Percentiles rank a stretch among this genome's conserved stretches.
Evolutionary conservation across 2,329 filamentous ascomycete species (phyloP).

Genomic region (Cryoendolithus antarcticus): DNA sequence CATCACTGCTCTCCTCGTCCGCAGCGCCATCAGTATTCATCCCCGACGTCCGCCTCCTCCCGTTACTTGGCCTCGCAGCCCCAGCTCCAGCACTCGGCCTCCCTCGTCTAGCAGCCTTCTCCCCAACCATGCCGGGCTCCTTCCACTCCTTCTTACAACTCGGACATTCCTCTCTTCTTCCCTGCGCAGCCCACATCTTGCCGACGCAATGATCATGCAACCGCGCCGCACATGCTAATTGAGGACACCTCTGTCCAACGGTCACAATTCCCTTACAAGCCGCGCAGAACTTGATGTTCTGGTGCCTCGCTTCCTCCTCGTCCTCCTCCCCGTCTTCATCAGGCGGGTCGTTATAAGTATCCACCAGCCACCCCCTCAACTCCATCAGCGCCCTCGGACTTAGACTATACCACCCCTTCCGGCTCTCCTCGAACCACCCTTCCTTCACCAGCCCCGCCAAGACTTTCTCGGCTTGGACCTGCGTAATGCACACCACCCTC

Average conservation of each 20-base stretch:
- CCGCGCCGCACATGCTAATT: conserved; percentile 47
- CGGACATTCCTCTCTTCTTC: conserved; percentile 51
- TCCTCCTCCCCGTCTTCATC: conserved; percentile 40
- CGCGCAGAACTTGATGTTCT: conserved; percentile 74
- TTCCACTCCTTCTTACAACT: conserved; percentile 40
- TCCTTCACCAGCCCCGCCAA: conserved; percentile 60
- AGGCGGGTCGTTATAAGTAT: conserved; percentile 72
- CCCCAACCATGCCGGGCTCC: conserved; percentile 40
- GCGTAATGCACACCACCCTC: conserved; percentile 44
- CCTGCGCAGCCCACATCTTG: conserved; percentile 57
- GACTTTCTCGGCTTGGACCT: conserved; percentile 63
- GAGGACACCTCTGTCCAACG: conserved; percentile 64
- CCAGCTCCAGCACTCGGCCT: conserved; percentile 2
- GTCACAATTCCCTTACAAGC: conserved; percentile 87
- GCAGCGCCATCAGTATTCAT: too few relatives aligned
- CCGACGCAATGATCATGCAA: conserved; percentile 67
- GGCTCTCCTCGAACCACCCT: conserved; percentile 73
- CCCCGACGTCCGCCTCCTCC: too few relatives aligned
- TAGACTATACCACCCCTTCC: conserved; percentile 60
- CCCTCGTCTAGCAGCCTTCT: conserved; percentile 29
- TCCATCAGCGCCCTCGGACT: conserved; percentile 73
- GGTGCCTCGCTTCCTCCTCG: conserved; percentile 33
- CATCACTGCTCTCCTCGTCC: too few relatives aligned
- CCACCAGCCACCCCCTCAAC: conserved; percentile 69
- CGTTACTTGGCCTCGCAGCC: too few relatives aligned